phyloP scores from a whole-genome alignment of 768 basidiomycete species.

The Austroboletus eburneus region DNA sequence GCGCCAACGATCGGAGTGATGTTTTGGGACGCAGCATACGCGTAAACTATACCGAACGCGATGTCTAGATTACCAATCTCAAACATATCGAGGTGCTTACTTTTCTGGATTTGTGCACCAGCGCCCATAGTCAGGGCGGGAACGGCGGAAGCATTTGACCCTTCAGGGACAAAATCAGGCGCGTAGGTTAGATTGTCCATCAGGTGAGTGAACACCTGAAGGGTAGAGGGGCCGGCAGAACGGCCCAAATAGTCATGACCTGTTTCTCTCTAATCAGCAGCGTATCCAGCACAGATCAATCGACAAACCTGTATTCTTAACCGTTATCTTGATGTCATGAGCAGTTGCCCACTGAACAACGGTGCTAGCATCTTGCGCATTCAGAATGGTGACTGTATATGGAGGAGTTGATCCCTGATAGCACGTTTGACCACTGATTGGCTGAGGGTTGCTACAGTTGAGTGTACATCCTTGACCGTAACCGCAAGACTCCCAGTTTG shows the following conservation, averaged over 20 bases:
- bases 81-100: slow-evolving; percentile 1
- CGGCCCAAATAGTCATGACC: slow-evolving; percentile 23
- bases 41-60: slow-evolving; percentile 12
- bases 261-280: neutral
- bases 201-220: slow-evolving; percentile 22
- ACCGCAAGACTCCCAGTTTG: slow-evolving; percentile 22
- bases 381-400: slow-evolving; percentile 15
- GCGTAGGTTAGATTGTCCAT: slow-evolving; percentile 12
- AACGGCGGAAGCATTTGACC: slow-evolving; percentile 12
- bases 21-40: slow-evolving; percentile 9
- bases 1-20: slow-evolving; percentile 16
- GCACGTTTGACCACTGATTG: slow-evolving; percentile 6
- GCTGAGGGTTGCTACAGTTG: slow-evolving; percentile 17
- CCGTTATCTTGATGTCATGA: slow-evolving; percentile 17
- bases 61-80: neutral
- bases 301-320: slow-evolving; percentile 21
- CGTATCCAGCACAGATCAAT: neutral
- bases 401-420: slow-evolving; percentile 21
- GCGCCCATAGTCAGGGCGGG: slow-evolving; percentile 19
- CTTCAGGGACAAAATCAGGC: slow-evolving; percentile 17
- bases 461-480: slow-evolving; percentile 17
- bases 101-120: slow-evolving; percentile 10
- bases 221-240: slow-evolving; percentile 21
- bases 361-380: slow-evolving; percentile 19
- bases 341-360: slow-evolving; percentile 18